Evolutionary conservation across 306 rosid genomes (phyloP), one percentile per base, ranked within the genome.

Genomic region (Pueraria montana): DNA sequence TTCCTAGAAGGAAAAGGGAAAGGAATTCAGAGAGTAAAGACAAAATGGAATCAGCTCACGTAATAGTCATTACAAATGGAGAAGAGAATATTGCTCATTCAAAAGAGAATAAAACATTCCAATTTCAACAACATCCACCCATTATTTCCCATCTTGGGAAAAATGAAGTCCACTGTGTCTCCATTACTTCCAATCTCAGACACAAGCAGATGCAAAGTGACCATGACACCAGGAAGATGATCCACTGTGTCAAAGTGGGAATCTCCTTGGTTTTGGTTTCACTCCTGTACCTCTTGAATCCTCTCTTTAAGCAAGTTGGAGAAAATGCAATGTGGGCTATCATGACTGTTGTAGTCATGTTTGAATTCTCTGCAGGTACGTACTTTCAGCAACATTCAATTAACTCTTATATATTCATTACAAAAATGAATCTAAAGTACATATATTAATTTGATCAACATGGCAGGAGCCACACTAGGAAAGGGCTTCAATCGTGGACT

Each of bases 241-340:
- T 90, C 17, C 99, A 95, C 82, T 85, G 98, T 49, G 23, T 87
- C 84, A 95, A 93, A 83, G 96, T 93, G 4, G 99, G 96, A 76
- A 50, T 88, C 50, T 92, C 99, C 3, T 73, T 95, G 16, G 96
- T 90, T 64, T 66, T 93, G 81, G 94, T 95, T 32, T 95, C 99
- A 11, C 91, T 95, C 61, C 87, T 96, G 8, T 93, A 89, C 82
- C 91, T 93, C 27, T 63, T 93, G 42, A 86, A 93, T 62, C 91
- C 98, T 88, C 89, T 96, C 16, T 96, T 87, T 81, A 46, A 86
- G 0, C 90, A 87, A 81, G 91, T 93, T 55, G 96, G 98, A 56
- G 92, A 93, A 6, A 93, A 93, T 82, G 99, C 98, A 72, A 92
- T 93, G 98, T 96, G 99, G 99, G 97, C 99, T 61, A 89, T 93